A percentile compares a stretch with the other conserved stretches of the same genome.
Conservation (phyloP, 2,329 filamentous ascomycete genomes). For the Ceratocystis colombiana region DNA sequence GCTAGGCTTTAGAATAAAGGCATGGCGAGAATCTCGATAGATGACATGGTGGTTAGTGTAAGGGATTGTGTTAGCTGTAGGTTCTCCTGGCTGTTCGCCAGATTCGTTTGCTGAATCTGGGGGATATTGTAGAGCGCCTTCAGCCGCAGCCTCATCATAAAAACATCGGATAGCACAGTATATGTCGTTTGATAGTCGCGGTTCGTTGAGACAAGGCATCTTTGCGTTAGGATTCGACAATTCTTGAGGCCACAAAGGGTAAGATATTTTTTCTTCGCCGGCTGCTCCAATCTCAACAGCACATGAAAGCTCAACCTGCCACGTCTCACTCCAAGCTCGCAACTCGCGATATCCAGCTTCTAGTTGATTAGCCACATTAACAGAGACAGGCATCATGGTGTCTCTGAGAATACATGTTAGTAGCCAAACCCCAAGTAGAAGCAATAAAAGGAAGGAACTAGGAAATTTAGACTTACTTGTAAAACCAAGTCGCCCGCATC, state of each 20-base stretch:
- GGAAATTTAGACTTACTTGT: slow-evolving; percentile 43
- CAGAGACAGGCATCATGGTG: slow-evolving; percentile 81
- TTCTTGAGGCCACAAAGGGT: slow-evolving; percentile 63
- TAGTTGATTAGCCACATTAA: slow-evolving; percentile 77
- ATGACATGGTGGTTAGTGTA: slow-evolving; percentile 75
- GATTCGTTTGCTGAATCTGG: slow-evolving; percentile 1
- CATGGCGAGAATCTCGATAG: slow-evolving; percentile 66
- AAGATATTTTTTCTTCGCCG: slow-evolving; percentile 83
- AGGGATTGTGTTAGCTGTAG: slow-evolving; percentile 40
- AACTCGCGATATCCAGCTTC: slow-evolving; percentile 85
- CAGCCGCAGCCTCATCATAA: slow-evolving; percentile 47
- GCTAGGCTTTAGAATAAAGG: slow-evolving; percentile 78
- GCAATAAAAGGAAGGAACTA: background rate
- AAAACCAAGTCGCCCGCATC: slow-evolving; percentile 89
- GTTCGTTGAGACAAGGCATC: slow-evolving; percentile 30
- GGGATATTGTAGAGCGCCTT: slow-evolving; percentile 35
- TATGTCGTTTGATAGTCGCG: slow-evolving; percentile 43
- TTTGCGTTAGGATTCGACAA: slow-evolving; percentile 24
- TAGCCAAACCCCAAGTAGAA: background rate
- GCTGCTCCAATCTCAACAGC: slow-evolving; percentile 80
- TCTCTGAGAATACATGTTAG: slow-evolving; percentile 41
- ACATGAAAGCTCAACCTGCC: slow-evolving; percentile 81
- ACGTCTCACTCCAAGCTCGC: slow-evolving; percentile 81
- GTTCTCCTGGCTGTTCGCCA: slow-evolving; percentile 28
- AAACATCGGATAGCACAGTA: slow-evolving; percentile 53